Conservation (phyloP, 164 flowering plant species). For the Berberis thunbergii region DNA sequence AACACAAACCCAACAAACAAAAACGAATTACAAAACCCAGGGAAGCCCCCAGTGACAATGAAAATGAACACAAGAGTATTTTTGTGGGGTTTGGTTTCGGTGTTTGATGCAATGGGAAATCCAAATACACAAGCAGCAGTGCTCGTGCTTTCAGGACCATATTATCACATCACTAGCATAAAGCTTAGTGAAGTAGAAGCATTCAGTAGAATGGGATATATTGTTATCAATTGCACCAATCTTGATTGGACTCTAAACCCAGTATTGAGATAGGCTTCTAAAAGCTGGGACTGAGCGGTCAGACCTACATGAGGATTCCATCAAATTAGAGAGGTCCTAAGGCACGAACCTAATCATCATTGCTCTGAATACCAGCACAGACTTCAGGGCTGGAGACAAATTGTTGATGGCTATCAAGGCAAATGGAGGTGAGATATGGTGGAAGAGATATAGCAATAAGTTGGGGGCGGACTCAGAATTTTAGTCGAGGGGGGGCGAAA, state of each 20-base stretch:
- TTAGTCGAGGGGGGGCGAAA: too few species aligned
- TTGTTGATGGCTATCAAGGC: constrained; percentile 28
- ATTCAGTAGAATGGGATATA: constrained; percentile 30
- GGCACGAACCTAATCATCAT: constrained; percentile 40
- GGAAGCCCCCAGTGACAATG: constrained; percentile 40
- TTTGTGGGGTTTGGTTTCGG: constrained; percentile 6
- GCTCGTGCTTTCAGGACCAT: constrained; percentile 49
- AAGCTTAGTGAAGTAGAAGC: constrained; percentile 50
- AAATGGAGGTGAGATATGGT: constrained; percentile 21
- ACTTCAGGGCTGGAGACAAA: constrained; percentile 29
- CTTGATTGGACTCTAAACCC: constrained; percentile 31
- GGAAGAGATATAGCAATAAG: constrained; percentile 34
- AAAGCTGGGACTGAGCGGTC: constrained; percentile 36
- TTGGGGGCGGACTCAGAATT: too few species aligned
- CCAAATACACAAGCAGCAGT: constrained; percentile 48
- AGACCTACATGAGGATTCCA: constrained; percentile 36
- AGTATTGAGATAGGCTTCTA: constrained; percentile 53
- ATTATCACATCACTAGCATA: constrained; percentile 68
- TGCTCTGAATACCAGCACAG: constrained; percentile 44
- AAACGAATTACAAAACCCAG: constrained; percentile 28
- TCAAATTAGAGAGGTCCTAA: constrained; percentile 32
- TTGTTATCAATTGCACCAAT: constrained; percentile 42
- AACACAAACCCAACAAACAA: constrained; percentile 25
- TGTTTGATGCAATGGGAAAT: constrained; percentile 14
- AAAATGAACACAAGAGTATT: constrained; percentile 23